Conservation (phyloP, 2,329 filamentous ascomycete species). For the Lecanoromycetidae sp. region DNA sequence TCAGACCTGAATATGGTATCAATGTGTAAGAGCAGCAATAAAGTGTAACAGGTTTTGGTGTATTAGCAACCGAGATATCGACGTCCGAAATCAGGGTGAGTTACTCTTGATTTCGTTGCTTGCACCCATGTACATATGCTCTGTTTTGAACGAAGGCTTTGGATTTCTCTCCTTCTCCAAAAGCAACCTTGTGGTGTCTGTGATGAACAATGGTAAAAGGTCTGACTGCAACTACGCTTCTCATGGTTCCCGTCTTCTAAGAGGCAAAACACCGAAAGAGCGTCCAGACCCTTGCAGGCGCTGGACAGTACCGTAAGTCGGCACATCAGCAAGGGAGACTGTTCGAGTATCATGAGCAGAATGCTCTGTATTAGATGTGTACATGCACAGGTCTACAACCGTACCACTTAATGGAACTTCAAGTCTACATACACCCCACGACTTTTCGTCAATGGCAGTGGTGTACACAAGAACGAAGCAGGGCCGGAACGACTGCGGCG, state of each 20-base stretch:
- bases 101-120: too few relatives aligned
- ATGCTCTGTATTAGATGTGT: constrained; percentile 13
- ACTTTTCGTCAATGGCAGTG: constrained; percentile 23
- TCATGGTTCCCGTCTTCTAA: constrained; percentile 35
- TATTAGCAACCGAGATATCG: too few relatives aligned
- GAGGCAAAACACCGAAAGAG: constrained; percentile 14
- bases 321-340: constrained; percentile 16
- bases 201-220: constrained; percentile 56
- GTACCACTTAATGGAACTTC: constrained; percentile 22
- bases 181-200: too few relatives aligned
- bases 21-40: too few relatives aligned
- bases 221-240: constrained; percentile 39
- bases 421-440: constrained; percentile 9
- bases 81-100: too few relatives aligned
- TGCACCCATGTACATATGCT: too few relatives aligned
- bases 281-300: background rate
- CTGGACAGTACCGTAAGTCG: background rate
- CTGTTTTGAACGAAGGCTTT: too few relatives aligned
- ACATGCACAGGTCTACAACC: constrained; percentile 8
- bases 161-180: too few relatives aligned
- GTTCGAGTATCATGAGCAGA: constrained; percentile 12
- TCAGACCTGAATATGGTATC: too few relatives aligned
- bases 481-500: background rate
- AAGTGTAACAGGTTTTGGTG: too few relatives aligned
- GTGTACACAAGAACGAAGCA: constrained; percentile 17